These are phyloP conservation scores for Ganoderma sinense DNA, from an alignment of 1,284 basidiomycete species.

Conservation along the genomic window DNA sequence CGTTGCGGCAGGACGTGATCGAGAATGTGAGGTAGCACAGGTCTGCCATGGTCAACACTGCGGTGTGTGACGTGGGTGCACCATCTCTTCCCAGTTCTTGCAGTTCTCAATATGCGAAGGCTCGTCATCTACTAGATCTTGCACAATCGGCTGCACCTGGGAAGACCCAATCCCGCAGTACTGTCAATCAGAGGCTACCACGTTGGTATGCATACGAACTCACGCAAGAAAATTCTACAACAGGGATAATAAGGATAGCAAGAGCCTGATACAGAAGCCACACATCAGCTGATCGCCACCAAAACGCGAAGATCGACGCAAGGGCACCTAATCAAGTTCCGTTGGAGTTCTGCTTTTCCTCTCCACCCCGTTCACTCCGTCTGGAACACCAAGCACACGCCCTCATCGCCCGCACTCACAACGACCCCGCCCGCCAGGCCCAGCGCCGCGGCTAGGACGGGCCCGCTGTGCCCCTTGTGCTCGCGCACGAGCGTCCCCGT, in stretches of 20 bases:
- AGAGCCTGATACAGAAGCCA: too few relatives aligned
- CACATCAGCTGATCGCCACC: not conserved
- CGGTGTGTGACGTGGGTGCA: not conserved
- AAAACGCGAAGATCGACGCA: not conserved
- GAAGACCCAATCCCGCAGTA: too few relatives aligned
- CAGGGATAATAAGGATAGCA: constrained; percentile 2
- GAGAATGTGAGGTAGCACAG: not conserved
- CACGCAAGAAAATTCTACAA: not conserved
- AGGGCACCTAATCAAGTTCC: not conserved
- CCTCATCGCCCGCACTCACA: constrained; percentile 89
- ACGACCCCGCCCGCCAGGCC: constrained; percentile 72
- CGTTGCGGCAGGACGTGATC: not conserved
- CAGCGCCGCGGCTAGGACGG: constrained; percentile 82
- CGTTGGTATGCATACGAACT: not conserved
- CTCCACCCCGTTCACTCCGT: constrained; percentile 50
- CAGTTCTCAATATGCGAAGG: not conserved
- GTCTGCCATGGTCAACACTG: not conserved
- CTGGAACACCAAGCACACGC: constrained; percentile 80
- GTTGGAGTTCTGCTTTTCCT: not conserved
- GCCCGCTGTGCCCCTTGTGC: constrained; percentile 87
- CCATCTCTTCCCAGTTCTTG: not conserved
- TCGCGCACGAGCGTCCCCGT: constrained; percentile 82
- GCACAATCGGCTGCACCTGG: not conserved
- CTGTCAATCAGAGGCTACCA: not conserved
- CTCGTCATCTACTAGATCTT: not conserved